Conservation (phyloP, 257 asterid species). For the Penstemon davidsonii region DNA sequence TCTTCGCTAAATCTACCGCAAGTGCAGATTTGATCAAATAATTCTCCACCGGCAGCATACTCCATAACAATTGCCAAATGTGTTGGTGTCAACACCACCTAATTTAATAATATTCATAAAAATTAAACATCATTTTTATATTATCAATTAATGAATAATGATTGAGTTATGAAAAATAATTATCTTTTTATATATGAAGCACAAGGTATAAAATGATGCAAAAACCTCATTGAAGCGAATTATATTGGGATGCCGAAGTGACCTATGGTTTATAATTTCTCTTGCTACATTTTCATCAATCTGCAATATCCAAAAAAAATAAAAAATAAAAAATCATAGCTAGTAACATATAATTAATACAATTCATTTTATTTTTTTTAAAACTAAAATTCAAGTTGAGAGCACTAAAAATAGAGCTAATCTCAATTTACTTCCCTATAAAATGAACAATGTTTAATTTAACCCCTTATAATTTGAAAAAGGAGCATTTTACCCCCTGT, state of each 20-base stretch:
- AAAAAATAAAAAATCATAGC: too few relatives aligned
- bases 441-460: too few relatives aligned
- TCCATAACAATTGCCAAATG: slow-evolving; percentile 72
- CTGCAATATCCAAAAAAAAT: slow-evolving; percentile 12
- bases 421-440: too few relatives aligned
- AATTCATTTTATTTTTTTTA: too few relatives aligned
- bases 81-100: slow-evolving; percentile 60
- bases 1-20: slow-evolving; percentile 69
- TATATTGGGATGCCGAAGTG: slow-evolving; percentile 79
- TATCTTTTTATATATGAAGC: background rate
- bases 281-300: slow-evolving; percentile 83
- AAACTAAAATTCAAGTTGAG: too few relatives aligned
- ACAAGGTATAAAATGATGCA: background rate
- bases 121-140: background rate
- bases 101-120: background rate
- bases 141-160: too few relatives aligned
- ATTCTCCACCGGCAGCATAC: slow-evolving; percentile 78
- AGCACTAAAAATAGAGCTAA: too few relatives aligned
- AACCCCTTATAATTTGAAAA: too few relatives aligned
- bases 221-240: slow-evolving; percentile 79
- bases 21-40: slow-evolving; percentile 63
- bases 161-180: background rate
- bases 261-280: slow-evolving; percentile 79
- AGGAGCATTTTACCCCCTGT: too few relatives aligned
- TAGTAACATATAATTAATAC: too few relatives aligned